phyloP scores from a whole-genome alignment of 2,329 filamentous ascomycete species.

The Fusarium verticillioides region DNA sequence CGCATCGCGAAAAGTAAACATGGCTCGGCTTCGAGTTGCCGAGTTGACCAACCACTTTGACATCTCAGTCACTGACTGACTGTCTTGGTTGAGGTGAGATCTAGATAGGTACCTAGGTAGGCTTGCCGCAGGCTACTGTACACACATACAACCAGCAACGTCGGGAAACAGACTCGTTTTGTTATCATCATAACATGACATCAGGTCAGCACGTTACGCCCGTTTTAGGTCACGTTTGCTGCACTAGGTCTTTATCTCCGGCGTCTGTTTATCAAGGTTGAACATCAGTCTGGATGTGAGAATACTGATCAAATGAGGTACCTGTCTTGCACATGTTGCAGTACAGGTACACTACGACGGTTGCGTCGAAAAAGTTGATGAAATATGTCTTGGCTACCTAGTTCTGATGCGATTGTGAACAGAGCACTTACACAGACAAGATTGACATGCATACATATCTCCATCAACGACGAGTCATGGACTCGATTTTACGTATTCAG shows the following conservation, averaged over 20 bases:
- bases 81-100: slow-evolving; percentile 2
- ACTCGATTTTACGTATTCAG: slow-evolving; percentile 20
- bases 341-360: neutral
- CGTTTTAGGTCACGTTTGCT: slow-evolving; percentile 31
- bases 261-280: slow-evolving; percentile 8
- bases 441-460: neutral
- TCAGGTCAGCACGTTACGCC: slow-evolving; percentile 35
- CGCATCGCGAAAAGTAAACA: slow-evolving; percentile 4
- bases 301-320: neutral
- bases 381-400: neutral
- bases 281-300: neutral
- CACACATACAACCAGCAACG: neutral
- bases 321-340: neutral
- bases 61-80: neutral
- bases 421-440: neutral
- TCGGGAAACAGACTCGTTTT: slow-evolving; percentile 19
- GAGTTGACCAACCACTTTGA: slow-evolving; percentile 18
- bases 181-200: slow-evolving; percentile 37
- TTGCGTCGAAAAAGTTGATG: neutral
- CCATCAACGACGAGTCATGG: slow-evolving; percentile 6
- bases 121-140: neutral
- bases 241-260: slow-evolving; percentile 28
- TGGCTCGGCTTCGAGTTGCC: slow-evolving; percentile 28
- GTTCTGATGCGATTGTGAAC: slow-evolving; percentile 20
- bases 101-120: neutral